Percentiles rank a stretch among this genome's conserved stretches.
phyloP scores from a whole-genome alignment of 1,284 basidiomycete species.

The Cryptococcus sp. region DNA sequence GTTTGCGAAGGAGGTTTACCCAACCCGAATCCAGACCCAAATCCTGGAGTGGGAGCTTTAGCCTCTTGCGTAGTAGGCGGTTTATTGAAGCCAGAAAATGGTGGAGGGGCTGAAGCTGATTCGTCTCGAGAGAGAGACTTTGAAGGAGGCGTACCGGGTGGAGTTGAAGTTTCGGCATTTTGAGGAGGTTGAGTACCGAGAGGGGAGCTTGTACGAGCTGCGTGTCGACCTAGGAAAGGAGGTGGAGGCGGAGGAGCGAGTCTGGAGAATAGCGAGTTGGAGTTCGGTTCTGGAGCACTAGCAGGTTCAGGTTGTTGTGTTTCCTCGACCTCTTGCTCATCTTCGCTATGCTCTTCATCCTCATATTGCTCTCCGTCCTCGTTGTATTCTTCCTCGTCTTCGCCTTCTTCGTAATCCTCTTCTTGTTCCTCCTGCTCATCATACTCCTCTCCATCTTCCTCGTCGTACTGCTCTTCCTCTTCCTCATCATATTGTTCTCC shows the following conservation, averaged over 20 bases:
- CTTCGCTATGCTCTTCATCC: slow-evolving; percentile 20
- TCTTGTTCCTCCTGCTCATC: slow-evolving; percentile 16
- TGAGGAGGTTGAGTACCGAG: slow-evolving; percentile 29
- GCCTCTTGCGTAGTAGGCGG: background rate
- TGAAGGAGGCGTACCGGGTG: slow-evolving; percentile 17
- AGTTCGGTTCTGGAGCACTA: slow-evolving; percentile 7
- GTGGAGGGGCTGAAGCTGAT: background rate
- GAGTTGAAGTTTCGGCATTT: slow-evolving; percentile 13
- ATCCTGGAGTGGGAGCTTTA: background rate
- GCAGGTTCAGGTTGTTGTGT: background rate
- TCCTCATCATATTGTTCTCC: slow-evolving; percentile 12
- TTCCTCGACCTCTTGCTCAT: slow-evolving; percentile 12
- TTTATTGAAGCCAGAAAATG: background rate
- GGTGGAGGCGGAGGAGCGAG: slow-evolving; percentile 9
- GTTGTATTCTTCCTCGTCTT: slow-evolving; percentile 17
- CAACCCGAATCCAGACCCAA: background rate
- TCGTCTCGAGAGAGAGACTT: background rate
- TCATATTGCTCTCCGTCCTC: slow-evolving; percentile 16
- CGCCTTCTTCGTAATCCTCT: slow-evolving; percentile 19
- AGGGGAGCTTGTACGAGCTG: slow-evolving; percentile 40
- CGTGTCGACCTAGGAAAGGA: slow-evolving; percentile 30
- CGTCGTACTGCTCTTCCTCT: slow-evolving; percentile 12
- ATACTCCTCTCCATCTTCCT: slow-evolving; percentile 13
- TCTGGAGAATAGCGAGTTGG: slow-evolving; percentile 12
- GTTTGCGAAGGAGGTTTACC: background rate